phyloP scores from a whole-genome alignment of 1,284 basidiomycete genomes.

The Rhodotorula mucilaginosa region DNA sequence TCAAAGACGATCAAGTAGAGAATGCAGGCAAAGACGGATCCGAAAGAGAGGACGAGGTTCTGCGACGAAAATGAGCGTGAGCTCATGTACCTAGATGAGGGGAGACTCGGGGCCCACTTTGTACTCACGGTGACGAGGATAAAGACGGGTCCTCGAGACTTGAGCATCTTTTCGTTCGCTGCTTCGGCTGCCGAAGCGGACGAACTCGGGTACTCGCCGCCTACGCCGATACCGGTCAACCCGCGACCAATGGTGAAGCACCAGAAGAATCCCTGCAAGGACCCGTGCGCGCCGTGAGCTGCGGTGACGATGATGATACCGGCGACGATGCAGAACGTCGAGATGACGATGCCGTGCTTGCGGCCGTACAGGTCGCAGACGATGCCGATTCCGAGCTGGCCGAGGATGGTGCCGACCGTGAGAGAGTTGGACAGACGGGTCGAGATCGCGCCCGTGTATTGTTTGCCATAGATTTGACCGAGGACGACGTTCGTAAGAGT shows the following conservation, averaged over 20 bases:
- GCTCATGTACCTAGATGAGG: not conserved
- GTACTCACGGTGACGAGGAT: conserved; percentile 49
- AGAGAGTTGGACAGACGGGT: conserved; percentile 72
- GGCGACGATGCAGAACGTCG: conserved; percentile 67
- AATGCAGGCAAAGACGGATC: conserved; percentile 66
- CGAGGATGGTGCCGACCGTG: conserved; percentile 55
- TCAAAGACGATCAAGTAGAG: conserved; percentile 70
- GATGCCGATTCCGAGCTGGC: conserved; percentile 62
- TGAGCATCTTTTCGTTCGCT: conserved; percentile 66
- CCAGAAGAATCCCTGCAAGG: conserved; percentile 64
- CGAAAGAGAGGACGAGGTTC: conserved; percentile 53
- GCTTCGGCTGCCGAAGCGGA: conserved; percentile 66
- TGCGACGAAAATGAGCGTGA: conserved; percentile 2
- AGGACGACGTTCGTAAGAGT: conserved; percentile 37
- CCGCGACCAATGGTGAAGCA: conserved; percentile 71
- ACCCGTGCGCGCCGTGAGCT: conserved; percentile 62
- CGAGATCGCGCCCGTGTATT: conserved; percentile 62
- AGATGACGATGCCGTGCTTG: conserved; percentile 67
- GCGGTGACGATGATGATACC: conserved; percentile 70
- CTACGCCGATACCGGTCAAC: conserved; percentile 56
- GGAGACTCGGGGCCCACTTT: too few relatives aligned
- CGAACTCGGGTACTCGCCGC: conserved; percentile 74
- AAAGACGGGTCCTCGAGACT: conserved; percentile 66
- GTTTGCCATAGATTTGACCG: conserved; percentile 43
- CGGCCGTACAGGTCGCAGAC: conserved; percentile 53